Evolutionary conservation across 1,284 basidiomycete genomes (phyloP).

Genomic region (Trichosporon asahii): DNA sequence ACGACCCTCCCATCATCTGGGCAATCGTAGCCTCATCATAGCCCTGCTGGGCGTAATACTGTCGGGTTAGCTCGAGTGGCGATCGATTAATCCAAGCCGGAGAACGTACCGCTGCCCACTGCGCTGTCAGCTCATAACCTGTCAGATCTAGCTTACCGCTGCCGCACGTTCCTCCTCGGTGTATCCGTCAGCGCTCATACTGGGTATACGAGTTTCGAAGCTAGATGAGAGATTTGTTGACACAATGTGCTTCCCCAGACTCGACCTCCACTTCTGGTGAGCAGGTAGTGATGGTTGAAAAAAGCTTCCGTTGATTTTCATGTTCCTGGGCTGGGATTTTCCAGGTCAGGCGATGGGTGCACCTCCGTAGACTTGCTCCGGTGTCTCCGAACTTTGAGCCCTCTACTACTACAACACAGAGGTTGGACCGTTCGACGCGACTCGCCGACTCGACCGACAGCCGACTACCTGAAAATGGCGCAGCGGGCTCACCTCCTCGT

Average conservation of each 20-base stretch:
- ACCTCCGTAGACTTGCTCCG: neutral
- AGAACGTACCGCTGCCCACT: slow-evolving; percentile 43
- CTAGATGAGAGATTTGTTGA: neutral
- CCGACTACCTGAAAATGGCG: neutral
- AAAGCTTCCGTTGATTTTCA: slow-evolving; percentile 7
- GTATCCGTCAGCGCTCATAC: slow-evolving; percentile 10
- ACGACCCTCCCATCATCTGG: slow-evolving; percentile 25
- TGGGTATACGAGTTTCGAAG: too few relatives aligned
- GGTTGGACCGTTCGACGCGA: neutral
- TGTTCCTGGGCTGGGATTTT: neutral
- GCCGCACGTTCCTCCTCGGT: slow-evolving; percentile 19
- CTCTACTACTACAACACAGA: neutral
- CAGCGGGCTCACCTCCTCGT: slow-evolving; percentile 4
- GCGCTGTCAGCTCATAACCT: slow-evolving; percentile 8
- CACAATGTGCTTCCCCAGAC: neutral
- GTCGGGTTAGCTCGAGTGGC: slow-evolving; percentile 8
- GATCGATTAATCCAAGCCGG: neutral
- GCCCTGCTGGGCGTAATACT: slow-evolving; percentile 53
- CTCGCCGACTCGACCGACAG: neutral
- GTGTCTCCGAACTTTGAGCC: slow-evolving; percentile 8
- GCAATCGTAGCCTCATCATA: slow-evolving; percentile 41
- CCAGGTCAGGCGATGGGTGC: neutral
- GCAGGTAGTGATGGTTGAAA: neutral
- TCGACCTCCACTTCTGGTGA: neutral
- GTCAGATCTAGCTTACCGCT: slow-evolving; percentile 14